Percentiles rank a stretch among this genome's conserved stretches.
Conservation (phyloP, 2,329 filamentous ascomycete species). For the Salinomyces thailandicus region DNA sequence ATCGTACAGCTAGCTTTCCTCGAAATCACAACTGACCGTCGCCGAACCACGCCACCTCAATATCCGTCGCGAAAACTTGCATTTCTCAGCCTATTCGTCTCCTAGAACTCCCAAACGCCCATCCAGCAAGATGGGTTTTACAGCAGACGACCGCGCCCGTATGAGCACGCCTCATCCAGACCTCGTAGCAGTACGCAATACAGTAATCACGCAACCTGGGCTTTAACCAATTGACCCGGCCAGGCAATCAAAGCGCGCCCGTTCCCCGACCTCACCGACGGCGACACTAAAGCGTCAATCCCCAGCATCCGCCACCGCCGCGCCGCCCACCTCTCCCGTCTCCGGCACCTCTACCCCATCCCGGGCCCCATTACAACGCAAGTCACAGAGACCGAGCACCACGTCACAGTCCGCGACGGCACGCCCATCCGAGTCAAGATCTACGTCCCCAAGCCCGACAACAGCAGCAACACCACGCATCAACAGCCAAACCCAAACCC, state of each 20-base stretch:
- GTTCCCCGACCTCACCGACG: conserved; percentile 6
- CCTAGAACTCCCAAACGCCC: neutral
- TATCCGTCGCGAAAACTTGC: too few relatives aligned
- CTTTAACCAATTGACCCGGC: too few relatives aligned
- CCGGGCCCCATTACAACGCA: conserved; percentile 16
- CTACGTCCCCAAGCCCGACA: conserved; percentile 7
- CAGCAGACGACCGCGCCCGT: neutral
- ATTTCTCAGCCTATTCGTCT: too few relatives aligned
- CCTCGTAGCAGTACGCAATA: neutral
- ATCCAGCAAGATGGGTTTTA: neutral
- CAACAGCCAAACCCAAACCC: too few relatives aligned
- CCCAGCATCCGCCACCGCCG: conserved; percentile 4
- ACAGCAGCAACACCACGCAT: too few relatives aligned
- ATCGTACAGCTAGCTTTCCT: too few relatives aligned
- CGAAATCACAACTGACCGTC: too few relatives aligned
- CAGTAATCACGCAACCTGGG: too few relatives aligned
- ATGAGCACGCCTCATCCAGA: conserved; percentile 2
- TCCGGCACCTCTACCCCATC: conserved; percentile 14
- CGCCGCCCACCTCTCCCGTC: conserved; percentile 10
- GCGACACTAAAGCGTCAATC: conserved; percentile 1
- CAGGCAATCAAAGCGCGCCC: conserved; percentile 4
- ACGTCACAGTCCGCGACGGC: conserved; percentile 9
- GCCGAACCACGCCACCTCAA: too few relatives aligned
- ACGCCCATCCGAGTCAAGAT: conserved; percentile 8
- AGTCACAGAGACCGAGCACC: conserved; percentile 7